Evolutionary conservation across 768 basidiomycete genomes (phyloP).

Genomic region (Suillus sp.): DNA sequence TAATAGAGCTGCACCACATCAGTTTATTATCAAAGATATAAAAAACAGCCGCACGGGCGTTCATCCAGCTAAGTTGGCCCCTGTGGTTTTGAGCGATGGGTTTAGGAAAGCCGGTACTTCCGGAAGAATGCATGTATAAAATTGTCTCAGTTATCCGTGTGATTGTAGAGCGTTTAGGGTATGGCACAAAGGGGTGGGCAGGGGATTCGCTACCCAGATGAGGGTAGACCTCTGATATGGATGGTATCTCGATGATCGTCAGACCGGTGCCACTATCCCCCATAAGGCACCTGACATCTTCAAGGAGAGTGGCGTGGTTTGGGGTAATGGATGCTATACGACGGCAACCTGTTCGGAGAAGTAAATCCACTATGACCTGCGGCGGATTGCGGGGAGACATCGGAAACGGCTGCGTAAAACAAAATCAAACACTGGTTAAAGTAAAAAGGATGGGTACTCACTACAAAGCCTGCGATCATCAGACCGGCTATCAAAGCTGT

Average conservation of each 20-base stretch:
- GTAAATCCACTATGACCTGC: conserved; percentile 13
- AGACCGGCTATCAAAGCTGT: conserved; percentile 13
- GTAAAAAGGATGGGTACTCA: neutral
- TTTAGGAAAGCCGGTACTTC: conserved; percentile 48
- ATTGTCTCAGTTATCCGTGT: conserved; percentile 2
- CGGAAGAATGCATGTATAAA: conserved; percentile 15
- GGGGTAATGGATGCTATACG: conserved; percentile 23
- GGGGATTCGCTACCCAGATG: conserved; percentile 38
- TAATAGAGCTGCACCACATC: conserved; percentile 1
- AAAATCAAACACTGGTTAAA: neutral
- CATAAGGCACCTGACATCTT: conserved; percentile 8
- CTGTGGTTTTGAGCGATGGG: conserved; percentile 37
- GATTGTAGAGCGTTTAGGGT: conserved; percentile 13
- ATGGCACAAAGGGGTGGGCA: conserved; percentile 24
- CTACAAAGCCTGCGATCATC: conserved; percentile 1
- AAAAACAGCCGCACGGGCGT: conserved; percentile 29
- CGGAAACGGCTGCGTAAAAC: neutral
- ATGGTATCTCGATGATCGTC: conserved; percentile 26
- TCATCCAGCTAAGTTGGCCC: conserved; percentile 33
- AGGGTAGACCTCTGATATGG: conserved; percentile 38
- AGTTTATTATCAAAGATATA: conserved; percentile 1
- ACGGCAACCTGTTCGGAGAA: conserved; percentile 24
- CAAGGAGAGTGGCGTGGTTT: conserved; percentile 24
- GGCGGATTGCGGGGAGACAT: conserved; percentile 12
- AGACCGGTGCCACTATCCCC: conserved; percentile 6